phyloP scores from a whole-genome alignment of 163 green algal species.

The Coccomyxa subellipsoidea region DNA sequence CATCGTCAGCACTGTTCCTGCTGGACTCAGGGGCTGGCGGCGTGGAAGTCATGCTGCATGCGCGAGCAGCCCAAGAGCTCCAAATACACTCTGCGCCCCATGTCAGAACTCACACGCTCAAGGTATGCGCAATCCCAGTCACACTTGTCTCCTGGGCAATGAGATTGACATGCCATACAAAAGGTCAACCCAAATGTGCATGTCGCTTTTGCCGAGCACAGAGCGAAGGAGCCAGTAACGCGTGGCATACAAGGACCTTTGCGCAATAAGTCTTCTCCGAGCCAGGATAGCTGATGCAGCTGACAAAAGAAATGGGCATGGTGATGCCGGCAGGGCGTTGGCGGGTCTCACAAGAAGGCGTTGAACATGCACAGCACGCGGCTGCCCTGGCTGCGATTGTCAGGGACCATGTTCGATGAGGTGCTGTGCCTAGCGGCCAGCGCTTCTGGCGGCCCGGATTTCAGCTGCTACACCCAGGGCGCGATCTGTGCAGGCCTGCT shows the following conservation, averaged over 20 bases:
- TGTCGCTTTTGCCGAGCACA: too few relatives aligned
- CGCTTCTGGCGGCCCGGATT: constrained; percentile 5
- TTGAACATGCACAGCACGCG: neutral
- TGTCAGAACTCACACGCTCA: constrained; percentile 12
- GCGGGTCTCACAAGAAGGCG: neutral
- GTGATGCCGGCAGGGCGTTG: constrained; percentile 16
- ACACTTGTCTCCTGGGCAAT: too few relatives aligned
- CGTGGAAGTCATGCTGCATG: constrained; percentile 72
- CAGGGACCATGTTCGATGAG: neutral
- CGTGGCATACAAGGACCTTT: too few relatives aligned
- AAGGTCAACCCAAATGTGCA: too few relatives aligned
- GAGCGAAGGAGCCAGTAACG: too few relatives aligned
- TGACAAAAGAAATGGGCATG: too few relatives aligned
- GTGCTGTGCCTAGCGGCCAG: neutral
- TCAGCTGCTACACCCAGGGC: constrained; percentile 19
- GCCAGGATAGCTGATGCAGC: too few relatives aligned
- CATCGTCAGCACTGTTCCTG: constrained; percentile 58
- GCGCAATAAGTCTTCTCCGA: too few relatives aligned
- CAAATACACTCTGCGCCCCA: constrained; percentile 20
- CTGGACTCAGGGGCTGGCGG: constrained; percentile 72
- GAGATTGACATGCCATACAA: too few relatives aligned
- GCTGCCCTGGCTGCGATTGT: neutral
- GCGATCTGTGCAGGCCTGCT: constrained; percentile 23
- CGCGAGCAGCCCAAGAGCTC: constrained; percentile 47
- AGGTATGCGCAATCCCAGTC: constrained; percentile 12